These are phyloP conservation scores for Annulohypoxylon truncatum DNA, from an alignment of 2,329 filamentous ascomycete genomes.

Conservation along the genomic window DNA sequence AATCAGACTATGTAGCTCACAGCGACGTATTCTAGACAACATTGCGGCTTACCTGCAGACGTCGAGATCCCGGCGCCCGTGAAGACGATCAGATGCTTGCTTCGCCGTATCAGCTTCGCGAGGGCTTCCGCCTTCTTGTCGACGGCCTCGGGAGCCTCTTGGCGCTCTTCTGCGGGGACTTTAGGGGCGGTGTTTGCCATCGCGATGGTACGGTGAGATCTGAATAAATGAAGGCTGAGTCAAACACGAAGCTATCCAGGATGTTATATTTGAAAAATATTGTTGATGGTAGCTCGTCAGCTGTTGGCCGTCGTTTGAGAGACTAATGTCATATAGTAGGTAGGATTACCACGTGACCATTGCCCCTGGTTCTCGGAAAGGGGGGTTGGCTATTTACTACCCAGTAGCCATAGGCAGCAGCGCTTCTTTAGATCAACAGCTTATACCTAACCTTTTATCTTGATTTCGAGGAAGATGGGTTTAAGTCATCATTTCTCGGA, in stretches of 20 bases:
- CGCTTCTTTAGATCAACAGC: not conserved
- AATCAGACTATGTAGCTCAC: slow-evolving; percentile 15
- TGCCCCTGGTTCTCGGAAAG: slow-evolving; percentile 1
- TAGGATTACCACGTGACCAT: slow-evolving; percentile 21
- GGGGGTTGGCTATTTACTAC: too few species aligned
- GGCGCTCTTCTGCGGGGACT: slow-evolving; percentile 37
- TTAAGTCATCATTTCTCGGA: too few species aligned
- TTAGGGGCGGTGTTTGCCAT: slow-evolving; percentile 44
- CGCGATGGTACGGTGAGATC: not conserved
- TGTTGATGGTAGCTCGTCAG: not conserved
- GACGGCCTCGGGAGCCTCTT: slow-evolving; percentile 47
- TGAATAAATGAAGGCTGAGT: not conserved
- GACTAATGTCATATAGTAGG: not conserved
- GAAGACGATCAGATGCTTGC: slow-evolving; percentile 60
- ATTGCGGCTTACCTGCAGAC: slow-evolving; percentile 53
- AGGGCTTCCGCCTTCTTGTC: slow-evolving; percentile 54
- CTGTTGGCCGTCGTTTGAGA: not conserved
- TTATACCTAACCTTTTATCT: not conserved
- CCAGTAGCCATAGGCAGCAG: slow-evolving; percentile 4
- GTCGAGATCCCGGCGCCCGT: slow-evolving; percentile 61
- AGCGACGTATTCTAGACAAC: not conserved
- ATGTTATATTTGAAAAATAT: too few species aligned
- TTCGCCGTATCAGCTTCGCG: slow-evolving; percentile 53
- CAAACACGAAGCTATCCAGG: not conserved
- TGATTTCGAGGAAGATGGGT: not conserved